phyloP scores from a whole-genome alignment of 441 rosid species.

The Erysimum cheiri region DNA sequence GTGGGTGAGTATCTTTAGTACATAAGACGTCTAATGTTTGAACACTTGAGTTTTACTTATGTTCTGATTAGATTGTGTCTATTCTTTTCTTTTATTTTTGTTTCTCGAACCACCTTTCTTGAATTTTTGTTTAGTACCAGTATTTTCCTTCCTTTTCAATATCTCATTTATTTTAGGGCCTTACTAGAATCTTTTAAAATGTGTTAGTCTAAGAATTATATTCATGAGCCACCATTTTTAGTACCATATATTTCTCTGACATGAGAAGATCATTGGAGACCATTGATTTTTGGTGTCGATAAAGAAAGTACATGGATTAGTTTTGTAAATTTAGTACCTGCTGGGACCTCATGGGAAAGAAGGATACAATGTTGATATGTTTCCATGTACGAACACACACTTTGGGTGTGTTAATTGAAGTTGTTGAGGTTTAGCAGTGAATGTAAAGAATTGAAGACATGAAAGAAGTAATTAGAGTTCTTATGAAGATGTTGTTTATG shows the following conservation, averaged over 20 bases:
- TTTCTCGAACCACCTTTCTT: background rate
- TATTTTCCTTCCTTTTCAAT: too few species aligned
- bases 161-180: too few species aligned
- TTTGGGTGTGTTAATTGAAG: constrained; percentile 72
- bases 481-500: constrained; percentile 86
- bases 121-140: too few species aligned
- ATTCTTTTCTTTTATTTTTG: background rate
- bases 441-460: constrained; percentile 92
- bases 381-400: constrained; percentile 52
- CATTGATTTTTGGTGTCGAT: too few species aligned
- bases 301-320: too few species aligned
- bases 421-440: constrained; percentile 93
- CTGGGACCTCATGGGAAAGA: constrained; percentile 37
- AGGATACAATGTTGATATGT: constrained; percentile 46
- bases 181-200: too few species aligned
- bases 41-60: background rate
- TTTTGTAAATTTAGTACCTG: background rate
- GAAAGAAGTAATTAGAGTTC: constrained; percentile 95
- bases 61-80: background rate
- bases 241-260: too few species aligned
- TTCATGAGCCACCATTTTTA: too few species aligned
- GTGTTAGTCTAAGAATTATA: too few species aligned
- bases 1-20: constrained; percentile 61
- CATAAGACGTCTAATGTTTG: constrained; percentile 5
- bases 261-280: too few species aligned